Evolutionary conservation across 2,329 filamentous ascomycete species (phyloP).

Genomic region (Aspergillus novofumigatus): DNA sequence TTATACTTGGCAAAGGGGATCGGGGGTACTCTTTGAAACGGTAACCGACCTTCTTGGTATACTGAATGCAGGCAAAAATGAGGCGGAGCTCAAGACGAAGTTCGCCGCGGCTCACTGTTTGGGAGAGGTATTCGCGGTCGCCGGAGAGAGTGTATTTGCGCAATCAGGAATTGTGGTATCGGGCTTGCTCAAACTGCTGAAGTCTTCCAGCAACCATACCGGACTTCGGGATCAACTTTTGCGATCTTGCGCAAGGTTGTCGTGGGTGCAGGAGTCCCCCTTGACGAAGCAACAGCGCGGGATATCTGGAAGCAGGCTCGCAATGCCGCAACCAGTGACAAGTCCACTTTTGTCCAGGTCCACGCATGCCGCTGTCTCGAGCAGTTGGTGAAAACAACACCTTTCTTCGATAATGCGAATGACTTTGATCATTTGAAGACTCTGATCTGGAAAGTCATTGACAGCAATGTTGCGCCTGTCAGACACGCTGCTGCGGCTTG

Average conservation of each 20-base stretch:
- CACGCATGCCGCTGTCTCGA: constrained; percentile 76
- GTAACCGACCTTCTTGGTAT: constrained; percentile 81
- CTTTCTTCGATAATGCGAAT: constrained; percentile 79
- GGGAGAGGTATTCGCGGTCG: constrained; percentile 84
- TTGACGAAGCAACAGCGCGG: constrained; percentile 80
- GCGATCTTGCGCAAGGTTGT: constrained; percentile 70
- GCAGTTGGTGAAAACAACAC: constrained; percentile 65
- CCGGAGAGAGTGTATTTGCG: constrained; percentile 86
- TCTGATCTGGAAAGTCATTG: constrained; percentile 79
- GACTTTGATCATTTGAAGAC: constrained; percentile 88
- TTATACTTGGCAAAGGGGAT: constrained; percentile 80
- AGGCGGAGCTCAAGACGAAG: constrained; percentile 72
- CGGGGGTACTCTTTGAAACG: constrained; percentile 89
- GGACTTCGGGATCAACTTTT: constrained; percentile 78
- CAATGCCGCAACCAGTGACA: constrained; percentile 71
- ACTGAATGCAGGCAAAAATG: constrained; percentile 68
- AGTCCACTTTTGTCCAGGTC: constrained; percentile 74
- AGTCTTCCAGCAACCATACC: constrained; percentile 72
- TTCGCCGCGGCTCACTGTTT: constrained; percentile 85
- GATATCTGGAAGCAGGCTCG: constrained; percentile 92
- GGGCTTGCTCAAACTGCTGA: constrained; percentile 72
- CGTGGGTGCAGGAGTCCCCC: constrained; percentile 67
- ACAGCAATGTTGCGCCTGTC: constrained; percentile 69
- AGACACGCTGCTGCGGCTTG: constrained; percentile 83
- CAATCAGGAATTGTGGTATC: constrained; percentile 71